Percentiles rank a stretch among this genome's conserved stretches.
Conservation (phyloP, 768 basidiomycete genomes). For the Collybia sp. region DNA sequence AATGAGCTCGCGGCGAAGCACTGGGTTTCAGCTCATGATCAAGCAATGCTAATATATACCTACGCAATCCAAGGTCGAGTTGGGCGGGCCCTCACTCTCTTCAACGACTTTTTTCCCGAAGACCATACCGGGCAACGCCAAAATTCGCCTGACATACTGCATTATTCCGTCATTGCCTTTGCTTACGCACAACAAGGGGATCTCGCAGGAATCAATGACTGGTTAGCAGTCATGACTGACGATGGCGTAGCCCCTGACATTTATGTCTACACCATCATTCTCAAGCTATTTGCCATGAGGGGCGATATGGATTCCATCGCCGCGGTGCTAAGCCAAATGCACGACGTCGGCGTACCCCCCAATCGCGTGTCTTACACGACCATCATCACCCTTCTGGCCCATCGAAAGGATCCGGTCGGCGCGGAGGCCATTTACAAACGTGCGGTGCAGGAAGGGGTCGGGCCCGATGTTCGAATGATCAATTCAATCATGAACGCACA, state of each 20-base stretch:
- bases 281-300: conserved; percentile 49
- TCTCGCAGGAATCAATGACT: conserved; percentile 41
- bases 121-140: conserved; percentile 19
- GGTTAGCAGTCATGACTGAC: conserved; percentile 48
- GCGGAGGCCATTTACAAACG: conserved; percentile 66
- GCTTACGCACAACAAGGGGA: conserved; percentile 47
- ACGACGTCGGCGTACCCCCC: conserved; percentile 38
- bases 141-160: conserved; percentile 37
- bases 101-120: conserved; percentile 49
- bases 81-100: conserved; percentile 39
- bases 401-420: conserved; percentile 52
- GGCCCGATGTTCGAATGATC: conserved; percentile 62
- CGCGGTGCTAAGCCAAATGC: conserved; percentile 58
- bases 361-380: conserved; percentile 56
- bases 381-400: conserved; percentile 62
- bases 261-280: conserved; percentile 54
- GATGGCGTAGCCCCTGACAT: conserved; percentile 49
- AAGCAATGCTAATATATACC: conserved; percentile 49
- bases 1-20: conserved; percentile 23
- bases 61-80: conserved; percentile 43
- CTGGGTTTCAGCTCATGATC: conserved; percentile 21
- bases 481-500: conserved; percentile 78
- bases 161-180: conserved; percentile 54
- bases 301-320: conserved; percentile 52
- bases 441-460: conserved; percentile 56